These are phyloP conservation scores for Intubia oerlemansii DNA, from an alignment of 2,329 filamentous ascomycete genomes.

Conservation along the genomic window DNA sequence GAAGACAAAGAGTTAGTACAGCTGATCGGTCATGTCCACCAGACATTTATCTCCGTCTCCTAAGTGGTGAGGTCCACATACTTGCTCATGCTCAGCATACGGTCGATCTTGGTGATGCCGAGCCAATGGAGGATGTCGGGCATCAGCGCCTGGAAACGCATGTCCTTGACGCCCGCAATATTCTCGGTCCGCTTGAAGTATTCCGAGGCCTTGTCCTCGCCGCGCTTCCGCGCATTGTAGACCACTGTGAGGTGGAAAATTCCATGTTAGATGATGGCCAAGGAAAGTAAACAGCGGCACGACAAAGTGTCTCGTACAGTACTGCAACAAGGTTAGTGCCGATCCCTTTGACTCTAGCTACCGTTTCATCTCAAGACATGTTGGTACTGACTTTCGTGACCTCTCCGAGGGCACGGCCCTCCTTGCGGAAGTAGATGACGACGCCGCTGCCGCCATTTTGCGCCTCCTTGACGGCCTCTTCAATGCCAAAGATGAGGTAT, in stretches of 20 bases:
- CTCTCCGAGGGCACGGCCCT: slow-evolving; percentile 83
- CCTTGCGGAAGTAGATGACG: slow-evolving; percentile 97
- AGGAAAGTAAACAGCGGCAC: no score
- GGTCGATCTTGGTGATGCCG: slow-evolving; percentile 93
- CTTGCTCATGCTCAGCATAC: slow-evolving; percentile 98
- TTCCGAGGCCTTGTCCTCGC: slow-evolving; percentile 61
- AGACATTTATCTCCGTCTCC: no score
- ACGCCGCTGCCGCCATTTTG: slow-evolving; percentile 85
- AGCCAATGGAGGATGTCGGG: slow-evolving; percentile 96
- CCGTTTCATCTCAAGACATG: no score
- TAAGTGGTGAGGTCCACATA: no score
- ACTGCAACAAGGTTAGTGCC: slow-evolving; percentile 5
- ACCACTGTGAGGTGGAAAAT: slow-evolving; percentile 23
- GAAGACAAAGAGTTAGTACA: neutral
- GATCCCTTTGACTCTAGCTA: no score
- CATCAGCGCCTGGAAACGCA: slow-evolving; percentile 97
- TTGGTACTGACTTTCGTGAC: slow-evolving; percentile 71
- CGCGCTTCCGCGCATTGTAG: slow-evolving; percentile 65
- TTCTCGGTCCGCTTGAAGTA: slow-evolving; percentile 98
- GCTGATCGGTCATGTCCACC: neutral
- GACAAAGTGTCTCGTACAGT: slow-evolving; percentile 7
- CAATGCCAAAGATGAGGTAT: slow-evolving; percentile 90
- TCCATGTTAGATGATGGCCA: slow-evolving; percentile 4
- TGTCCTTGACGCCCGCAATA: slow-evolving; percentile 87
- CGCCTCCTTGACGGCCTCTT: slow-evolving; percentile 92